These are phyloP conservation scores for Wallacemonas sp. DNA, from an alignment of 208 protist genomes.

Conservation along the genomic window DNA sequence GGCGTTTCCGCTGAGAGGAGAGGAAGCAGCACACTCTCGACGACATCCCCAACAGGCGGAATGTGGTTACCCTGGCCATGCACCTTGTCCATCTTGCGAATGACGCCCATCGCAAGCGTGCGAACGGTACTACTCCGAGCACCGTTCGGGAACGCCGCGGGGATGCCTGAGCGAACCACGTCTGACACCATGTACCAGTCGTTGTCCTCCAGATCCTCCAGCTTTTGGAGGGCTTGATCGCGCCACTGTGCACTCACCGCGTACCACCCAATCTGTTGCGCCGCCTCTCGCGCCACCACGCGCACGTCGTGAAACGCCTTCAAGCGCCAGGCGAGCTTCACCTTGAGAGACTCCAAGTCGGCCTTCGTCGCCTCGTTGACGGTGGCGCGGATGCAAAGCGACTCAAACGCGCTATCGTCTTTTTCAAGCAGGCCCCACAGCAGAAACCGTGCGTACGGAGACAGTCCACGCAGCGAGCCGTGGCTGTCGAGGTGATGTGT, in stretches of 20 bases:
- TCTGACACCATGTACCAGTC: slow-evolving; percentile 79
- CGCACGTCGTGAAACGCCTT: slow-evolving; percentile 38
- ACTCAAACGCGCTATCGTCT: slow-evolving; percentile 45
- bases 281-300: slow-evolving; percentile 32
- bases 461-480: slow-evolving; percentile 61
- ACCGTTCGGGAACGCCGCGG: slow-evolving; percentile 78
- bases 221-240: slow-evolving; percentile 59
- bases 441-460: slow-evolving; percentile 66
- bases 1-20: slow-evolving; percentile 26
- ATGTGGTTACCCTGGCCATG: slow-evolving; percentile 25
- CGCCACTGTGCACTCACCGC: slow-evolving; percentile 84
- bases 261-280: slow-evolving; percentile 72
- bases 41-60: slow-evolving; percentile 24
- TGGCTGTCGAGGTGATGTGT: slow-evolving; percentile 60
- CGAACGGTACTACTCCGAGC: slow-evolving; percentile 25
- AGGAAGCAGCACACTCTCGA: slow-evolving; percentile 32
- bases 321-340: neutral
- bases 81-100: slow-evolving; percentile 54
- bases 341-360: slow-evolving; percentile 16
- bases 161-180: slow-evolving; percentile 21
- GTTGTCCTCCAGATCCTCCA: slow-evolving; percentile 56
- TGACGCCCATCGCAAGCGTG: slow-evolving; percentile 34
- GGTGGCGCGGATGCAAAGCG: slow-evolving; percentile 36
- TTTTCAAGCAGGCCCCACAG: slow-evolving; percentile 73
- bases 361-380: slow-evolving; percentile 16